phyloP scores from a whole-genome alignment of 768 basidiomycete species.

The Solioccasus polychromus region DNA sequence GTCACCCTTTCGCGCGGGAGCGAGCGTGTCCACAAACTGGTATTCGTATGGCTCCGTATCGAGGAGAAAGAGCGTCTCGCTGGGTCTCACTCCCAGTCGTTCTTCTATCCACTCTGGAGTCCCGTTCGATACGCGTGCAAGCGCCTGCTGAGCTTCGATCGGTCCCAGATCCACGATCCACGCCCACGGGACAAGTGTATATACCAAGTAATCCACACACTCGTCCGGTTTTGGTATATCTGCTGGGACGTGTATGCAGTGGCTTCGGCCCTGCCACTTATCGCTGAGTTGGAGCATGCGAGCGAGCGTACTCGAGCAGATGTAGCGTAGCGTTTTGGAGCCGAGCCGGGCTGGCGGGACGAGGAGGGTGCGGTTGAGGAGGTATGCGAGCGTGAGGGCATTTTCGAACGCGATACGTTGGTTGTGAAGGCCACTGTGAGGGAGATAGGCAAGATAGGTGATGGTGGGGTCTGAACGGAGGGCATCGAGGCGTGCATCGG shows the following conservation, averaged over 20 bases:
- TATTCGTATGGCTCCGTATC: constrained; percentile 57
- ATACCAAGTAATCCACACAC: constrained; percentile 59
- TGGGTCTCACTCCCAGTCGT: constrained; percentile 24
- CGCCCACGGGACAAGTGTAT: constrained; percentile 66
- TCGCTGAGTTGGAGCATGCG: constrained; percentile 45
- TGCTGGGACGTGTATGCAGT: constrained; percentile 44
- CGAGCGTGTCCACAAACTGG: constrained; percentile 23
- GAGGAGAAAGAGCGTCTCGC: constrained; percentile 46
- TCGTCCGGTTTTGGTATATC: constrained; percentile 44
- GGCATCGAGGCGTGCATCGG: constrained; percentile 2
- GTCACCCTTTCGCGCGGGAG: constrained; percentile 2
- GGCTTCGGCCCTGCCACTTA: constrained; percentile 45
- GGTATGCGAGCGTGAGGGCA: constrained; percentile 65
- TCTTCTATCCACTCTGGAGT: constrained; percentile 32
- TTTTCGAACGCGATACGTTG: constrained; percentile 87
- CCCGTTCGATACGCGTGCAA: constrained; percentile 51
- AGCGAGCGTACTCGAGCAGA: constrained; percentile 48
- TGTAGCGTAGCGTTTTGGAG: constrained; percentile 55
- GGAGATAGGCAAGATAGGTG: constrained; percentile 69
- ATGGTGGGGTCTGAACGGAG: constrained; percentile 27
- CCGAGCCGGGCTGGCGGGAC: constrained; percentile 76
- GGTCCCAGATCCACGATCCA: constrained; percentile 59
- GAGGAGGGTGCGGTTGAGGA: constrained; percentile 75
- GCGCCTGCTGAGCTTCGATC: constrained; percentile 36
- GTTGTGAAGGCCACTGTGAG: constrained; percentile 84